A percentile compares a stretch with the other conserved stretches of the same genome.
Conservation (phyloP, 2,329 filamentous ascomycete genomes). For the Corinectria fuckeliana region DNA sequence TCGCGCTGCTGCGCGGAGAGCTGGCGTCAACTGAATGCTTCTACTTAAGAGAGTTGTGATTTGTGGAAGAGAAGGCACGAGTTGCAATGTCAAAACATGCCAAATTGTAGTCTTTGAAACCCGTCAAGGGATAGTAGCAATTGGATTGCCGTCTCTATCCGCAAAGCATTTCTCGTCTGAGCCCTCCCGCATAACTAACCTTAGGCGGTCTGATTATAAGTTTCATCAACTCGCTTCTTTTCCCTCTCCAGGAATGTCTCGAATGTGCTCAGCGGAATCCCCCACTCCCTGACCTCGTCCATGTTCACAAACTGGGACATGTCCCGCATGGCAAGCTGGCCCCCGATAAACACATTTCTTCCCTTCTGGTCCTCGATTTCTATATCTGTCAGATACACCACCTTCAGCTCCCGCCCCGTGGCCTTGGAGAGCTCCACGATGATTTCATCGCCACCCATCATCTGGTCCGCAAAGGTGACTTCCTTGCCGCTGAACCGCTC, state of each 20-base stretch:
- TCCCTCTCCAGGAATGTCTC: conserved; percentile 51
- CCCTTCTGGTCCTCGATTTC: conserved; percentile 46
- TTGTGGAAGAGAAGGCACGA: no score
- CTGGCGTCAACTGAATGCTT: no score
- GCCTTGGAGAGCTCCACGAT: conserved; percentile 45
- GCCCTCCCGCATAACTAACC: background rate
- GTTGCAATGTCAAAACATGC: no score
- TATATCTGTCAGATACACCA: conserved; percentile 48
- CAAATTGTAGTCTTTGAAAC: no score
- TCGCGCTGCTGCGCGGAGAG: no score
- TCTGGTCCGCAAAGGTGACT: conserved; percentile 51
- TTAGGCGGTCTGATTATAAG: conserved; percentile 30
- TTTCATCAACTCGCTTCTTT: conserved; percentile 40
- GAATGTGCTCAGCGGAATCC: conserved; percentile 51
- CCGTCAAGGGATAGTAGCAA: no score
- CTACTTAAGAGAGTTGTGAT: no score
- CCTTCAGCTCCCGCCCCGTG: conserved; percentile 45
- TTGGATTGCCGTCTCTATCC: no score
- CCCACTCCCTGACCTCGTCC: conserved; percentile 45
- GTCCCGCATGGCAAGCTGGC: conserved; percentile 45
- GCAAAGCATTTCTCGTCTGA: no score
- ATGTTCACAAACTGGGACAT: conserved; percentile 47
- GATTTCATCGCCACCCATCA: conserved; percentile 45
- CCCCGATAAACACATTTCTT: conserved; percentile 47
- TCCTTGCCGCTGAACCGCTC: conserved; percentile 48